Base-by-base conservation (phyloP, 208 protist species). In the Sergeia podlipaevii region DNA sequence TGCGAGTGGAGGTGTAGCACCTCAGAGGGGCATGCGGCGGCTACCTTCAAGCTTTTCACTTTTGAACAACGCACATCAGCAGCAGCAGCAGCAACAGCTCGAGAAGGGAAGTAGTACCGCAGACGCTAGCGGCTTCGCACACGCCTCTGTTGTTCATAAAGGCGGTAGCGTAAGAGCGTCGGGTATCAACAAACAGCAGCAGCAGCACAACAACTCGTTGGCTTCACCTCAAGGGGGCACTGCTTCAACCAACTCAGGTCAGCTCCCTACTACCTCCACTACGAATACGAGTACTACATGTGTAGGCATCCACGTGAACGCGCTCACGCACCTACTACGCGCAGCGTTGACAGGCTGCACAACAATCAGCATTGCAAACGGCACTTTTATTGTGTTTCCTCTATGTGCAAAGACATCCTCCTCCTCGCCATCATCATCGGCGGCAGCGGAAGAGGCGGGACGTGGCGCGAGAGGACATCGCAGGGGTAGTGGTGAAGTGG, bases 341-440 rank as follows among this genome's bases (percentile, higher is more conserved):
- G 73, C 63, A 7, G 67, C 75, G 7, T 65, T 84, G 32, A 61
- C 54, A 17, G 67, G 66, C 11, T 86, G 73, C 64, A 86, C 82
- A 15, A 86, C 82, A 6, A 83, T 90, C 49, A 68, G 73, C 43
- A 71, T 90, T 54, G 77, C 70, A n/a, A 80, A 77, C 53, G 68
- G 65, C 46, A 92, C 80, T 0, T 84, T 92, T 41, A 67, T 91
- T 15, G 65, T 85, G 32, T 91, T 77, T 34, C 83, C 78, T 5
- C 24, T 91, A 44, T 21, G 53, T 48, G 11, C 46, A 17, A 11
- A 36, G 15, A 27, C 27, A 13, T 28, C 24, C 7, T 39, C 58
- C 2, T 28, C 63, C 3, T 46, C 1, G 27, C 34, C 43, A 18
- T 18, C 5, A 23, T 24, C 34, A 44, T 10, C 27, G 34, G 27